These are phyloP conservation scores for Backusella tarrabulga DNA, from an alignment of 192 early-diverging fungal species.

Conservation along the genomic window DNA sequence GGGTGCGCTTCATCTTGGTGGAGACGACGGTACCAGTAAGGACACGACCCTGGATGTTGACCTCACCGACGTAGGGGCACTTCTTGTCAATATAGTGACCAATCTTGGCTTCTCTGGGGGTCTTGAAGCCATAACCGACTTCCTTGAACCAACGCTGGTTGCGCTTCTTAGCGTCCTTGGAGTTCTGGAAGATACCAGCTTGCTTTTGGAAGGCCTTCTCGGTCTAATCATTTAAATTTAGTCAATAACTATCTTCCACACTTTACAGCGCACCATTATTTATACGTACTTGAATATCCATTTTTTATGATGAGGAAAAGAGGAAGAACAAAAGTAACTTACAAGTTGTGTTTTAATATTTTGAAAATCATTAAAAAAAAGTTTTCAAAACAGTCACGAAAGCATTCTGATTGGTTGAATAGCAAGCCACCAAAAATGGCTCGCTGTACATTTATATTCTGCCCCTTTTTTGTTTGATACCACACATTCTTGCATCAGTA, in stretches of 20 bases:
- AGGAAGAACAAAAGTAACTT: background rate
- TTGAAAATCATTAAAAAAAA: background rate
- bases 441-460: background rate
- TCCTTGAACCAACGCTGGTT: slow-evolving; percentile 96
- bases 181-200: slow-evolving; percentile 90
- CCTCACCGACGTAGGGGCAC: slow-evolving; percentile 97
- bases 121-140: slow-evolving; percentile 98
- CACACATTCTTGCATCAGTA: background rate
- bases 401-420: background rate
- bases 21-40: slow-evolving; percentile 88
- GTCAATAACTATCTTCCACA: background rate
- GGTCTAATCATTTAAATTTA: slow-evolving; percentile 50
- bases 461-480: background rate
- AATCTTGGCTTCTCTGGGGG: slow-evolving; percentile 94
- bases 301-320: slow-evolving; percentile 8
- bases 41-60: slow-evolving; percentile 96
- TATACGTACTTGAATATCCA: slow-evolving; percentile 17
- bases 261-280: background rate
- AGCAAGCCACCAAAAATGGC: background rate
- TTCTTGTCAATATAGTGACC: slow-evolving; percentile 99
- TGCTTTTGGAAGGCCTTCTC: slow-evolving; percentile 98
- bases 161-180: slow-evolving; percentile 69
- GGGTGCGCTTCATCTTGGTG: slow-evolving; percentile 99
- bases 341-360: background rate
- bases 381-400: background rate